Base-by-base conservation (phyloP, 2,329 filamentous ascomycete species). In the Alternaria sp. region DNA sequence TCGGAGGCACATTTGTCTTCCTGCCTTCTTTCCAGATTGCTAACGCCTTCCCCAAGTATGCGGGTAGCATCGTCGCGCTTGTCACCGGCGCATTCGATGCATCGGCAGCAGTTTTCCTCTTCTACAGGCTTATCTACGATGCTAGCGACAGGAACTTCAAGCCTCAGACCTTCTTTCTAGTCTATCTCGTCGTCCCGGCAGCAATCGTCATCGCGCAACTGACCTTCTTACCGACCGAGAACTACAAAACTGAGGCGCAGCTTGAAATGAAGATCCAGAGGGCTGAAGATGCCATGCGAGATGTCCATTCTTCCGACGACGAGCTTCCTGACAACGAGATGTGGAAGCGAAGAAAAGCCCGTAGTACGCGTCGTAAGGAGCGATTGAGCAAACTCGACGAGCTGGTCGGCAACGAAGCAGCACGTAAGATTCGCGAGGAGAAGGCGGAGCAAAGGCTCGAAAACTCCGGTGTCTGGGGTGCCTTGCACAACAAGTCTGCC, bases 21-120 rank as follows among this genome's bases (percentile, higher is more conserved):
- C 92, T 95, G 58, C 89, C 91, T 8, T 91, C 90, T 3, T 94
- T 94, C 78, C 92, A 95, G 75, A 86, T 95, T 39, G 93, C 91
- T 39, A 95, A 95, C 76, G 89, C 92, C 3, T 94, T 96, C 72
- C 92, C 92, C 1, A 85, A 85, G 51, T 86, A 90, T 71, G 91
- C 91, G 1, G 92, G 92, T 2, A 81, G 92, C n/a, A 92, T 96
- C 64, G 82, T 96, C 8, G 91, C 92, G 2, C 83, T 93, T 34
- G 80, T 96, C 53, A 94, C 91, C 0, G 92, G 92, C 6, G 91
- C 91, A 5, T 96, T 95, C 75, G 92, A 96, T 76, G 89, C 91
- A 1, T 94, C 91, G 1, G 93, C 90, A 66, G 91, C 91, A 5
- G 77, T 94, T 5, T 94, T 94, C 68, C 83, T 94, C 18, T 73